Base-by-base conservation (phyloP, 2,329 filamentous ascomycete species). In the Cordyceps farinosa region DNA sequence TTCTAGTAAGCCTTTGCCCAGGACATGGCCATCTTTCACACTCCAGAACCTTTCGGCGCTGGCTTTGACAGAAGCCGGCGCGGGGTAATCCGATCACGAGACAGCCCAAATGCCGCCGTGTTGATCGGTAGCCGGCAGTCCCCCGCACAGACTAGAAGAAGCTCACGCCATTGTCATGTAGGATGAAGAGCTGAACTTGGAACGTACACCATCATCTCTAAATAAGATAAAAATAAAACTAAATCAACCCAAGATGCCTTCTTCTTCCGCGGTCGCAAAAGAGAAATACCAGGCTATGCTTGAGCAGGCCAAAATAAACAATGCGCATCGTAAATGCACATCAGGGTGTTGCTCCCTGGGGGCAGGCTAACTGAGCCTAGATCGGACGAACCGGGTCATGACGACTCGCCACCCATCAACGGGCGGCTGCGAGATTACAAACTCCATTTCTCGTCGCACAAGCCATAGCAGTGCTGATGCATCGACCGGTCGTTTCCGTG, bases 381-480 rank as follows among this genome's bases (percentile, higher is more conserved):
- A 65, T 53, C 57, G 62, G 42, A 61, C 57, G 15, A 65, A 64
- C 57, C 64, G 64, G 13, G 48, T 65, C 5, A 22, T 64, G 1
- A 57, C 64, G 22, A 65, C 64, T 30, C 62, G 64, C 13, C 57
- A 65, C n/a, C 62, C 64, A 2, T 65, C 64, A 9, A 62, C 62
- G 27, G 64, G 64, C n/a, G 32, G 62, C 40, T 64, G 64, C 53
- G 64, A 59, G 44, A 34, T 64, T 3, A 55, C 64, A 29, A 65
- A 65, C 34, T 65, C 64, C 7, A 65, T 65, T 36, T 61, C 51
- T 5, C 64, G 64, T 38, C 57, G 64, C 1, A 61, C 62, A 15
- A 65, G 64, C 44, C 62, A 65, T 29, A 62, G 64, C 29, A 64
- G 64, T 48, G 36, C 56, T 5, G 53, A 56, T 17, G 61, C 48